These are phyloP conservation scores for Fusarium sp. DNA, from an alignment of 2,329 filamentous ascomycete species.

Conservation along the genomic window DNA sequence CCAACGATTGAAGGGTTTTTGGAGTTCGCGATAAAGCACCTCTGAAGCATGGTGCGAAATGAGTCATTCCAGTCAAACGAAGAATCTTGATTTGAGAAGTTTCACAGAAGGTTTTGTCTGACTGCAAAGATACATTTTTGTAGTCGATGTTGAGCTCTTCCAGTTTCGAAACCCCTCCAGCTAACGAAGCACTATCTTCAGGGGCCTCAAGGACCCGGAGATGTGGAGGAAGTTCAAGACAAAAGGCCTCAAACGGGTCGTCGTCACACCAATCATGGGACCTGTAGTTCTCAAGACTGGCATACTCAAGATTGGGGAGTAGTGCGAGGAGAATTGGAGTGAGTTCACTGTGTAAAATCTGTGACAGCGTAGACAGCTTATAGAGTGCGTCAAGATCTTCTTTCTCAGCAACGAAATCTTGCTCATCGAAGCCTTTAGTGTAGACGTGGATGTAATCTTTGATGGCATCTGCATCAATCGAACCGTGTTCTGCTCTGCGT, in stretches of 20 bases:
- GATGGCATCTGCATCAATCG: background rate
- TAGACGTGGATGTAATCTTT: fast-evolving
- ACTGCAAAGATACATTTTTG: background rate
- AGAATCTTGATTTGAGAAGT: background rate
- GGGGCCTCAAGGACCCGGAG: background rate
- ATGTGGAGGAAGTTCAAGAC: background rate
- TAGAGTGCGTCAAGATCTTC: no score
- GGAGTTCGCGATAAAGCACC: background rate
- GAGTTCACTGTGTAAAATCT: background rate
- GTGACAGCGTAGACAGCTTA: no score
- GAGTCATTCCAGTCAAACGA: fast-evolving
- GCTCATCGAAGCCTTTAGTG: background rate
- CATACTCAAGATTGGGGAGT: background rate
- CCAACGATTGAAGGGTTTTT: background rate
- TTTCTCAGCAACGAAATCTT: background rate
- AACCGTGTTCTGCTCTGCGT: background rate
- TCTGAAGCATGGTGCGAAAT: fast-evolving
- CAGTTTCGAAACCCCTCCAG: background rate
- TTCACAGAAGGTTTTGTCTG: background rate
- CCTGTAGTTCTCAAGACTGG: fast-evolving
- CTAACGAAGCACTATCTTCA: fast-evolving
- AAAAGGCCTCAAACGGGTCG: background rate
- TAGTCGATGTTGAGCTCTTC: background rate
- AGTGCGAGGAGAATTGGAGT: background rate
- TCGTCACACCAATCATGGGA: fast-evolving